These are phyloP conservation scores for Botrytis medusae DNA, from an alignment of 2,329 filamentous ascomycete genomes.

Conservation along the genomic window DNA sequence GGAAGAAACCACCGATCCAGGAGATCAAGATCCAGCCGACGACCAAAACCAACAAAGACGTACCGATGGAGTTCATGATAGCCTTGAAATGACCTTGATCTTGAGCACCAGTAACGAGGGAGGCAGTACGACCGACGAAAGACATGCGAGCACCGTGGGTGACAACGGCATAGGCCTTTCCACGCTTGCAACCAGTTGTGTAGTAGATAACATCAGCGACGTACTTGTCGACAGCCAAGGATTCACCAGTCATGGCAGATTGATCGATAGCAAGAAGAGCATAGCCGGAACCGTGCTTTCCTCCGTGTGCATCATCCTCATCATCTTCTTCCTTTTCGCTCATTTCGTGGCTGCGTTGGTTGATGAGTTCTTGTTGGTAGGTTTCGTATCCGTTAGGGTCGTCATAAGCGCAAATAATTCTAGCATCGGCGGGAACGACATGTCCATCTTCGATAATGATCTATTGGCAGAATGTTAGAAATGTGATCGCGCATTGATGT, in stretches of 20 bases:
- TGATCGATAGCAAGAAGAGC: conserved; percentile 72
- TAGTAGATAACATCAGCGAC: conserved; percentile 76
- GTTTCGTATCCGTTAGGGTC: conserved; percentile 65
- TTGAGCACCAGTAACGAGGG: conserved; percentile 71
- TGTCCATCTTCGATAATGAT: conserved; percentile 70
- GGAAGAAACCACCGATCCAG: conserved; percentile 80
- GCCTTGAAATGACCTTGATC: conserved; percentile 80
- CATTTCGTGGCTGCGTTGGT: conserved; percentile 59
- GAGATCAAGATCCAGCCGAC: conserved; percentile 73
- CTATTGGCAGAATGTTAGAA: conserved; percentile 40
- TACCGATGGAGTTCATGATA: conserved; percentile 81
- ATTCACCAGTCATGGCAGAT: conserved; percentile 79
- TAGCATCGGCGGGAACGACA: conserved; percentile 67
- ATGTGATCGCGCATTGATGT: neutral
- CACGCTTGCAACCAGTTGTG: conserved; percentile 79
- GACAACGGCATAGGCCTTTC: conserved; percentile 70
- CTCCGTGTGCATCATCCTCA: conserved; percentile 52
- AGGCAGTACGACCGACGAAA: conserved; percentile 75
- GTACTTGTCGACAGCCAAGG: conserved; percentile 75
- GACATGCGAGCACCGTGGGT: conserved; percentile 68
- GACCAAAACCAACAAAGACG: conserved; percentile 70
- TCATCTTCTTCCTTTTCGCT: conserved; percentile 57
- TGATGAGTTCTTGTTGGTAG: conserved; percentile 64
- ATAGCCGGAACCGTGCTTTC: conserved; percentile 57
- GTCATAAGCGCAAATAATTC: conserved; percentile 72